These are phyloP conservation scores for Beauveria pseudobassiana DNA, from an alignment of 2,329 filamentous ascomycete genomes.

Conservation along the genomic window DNA sequence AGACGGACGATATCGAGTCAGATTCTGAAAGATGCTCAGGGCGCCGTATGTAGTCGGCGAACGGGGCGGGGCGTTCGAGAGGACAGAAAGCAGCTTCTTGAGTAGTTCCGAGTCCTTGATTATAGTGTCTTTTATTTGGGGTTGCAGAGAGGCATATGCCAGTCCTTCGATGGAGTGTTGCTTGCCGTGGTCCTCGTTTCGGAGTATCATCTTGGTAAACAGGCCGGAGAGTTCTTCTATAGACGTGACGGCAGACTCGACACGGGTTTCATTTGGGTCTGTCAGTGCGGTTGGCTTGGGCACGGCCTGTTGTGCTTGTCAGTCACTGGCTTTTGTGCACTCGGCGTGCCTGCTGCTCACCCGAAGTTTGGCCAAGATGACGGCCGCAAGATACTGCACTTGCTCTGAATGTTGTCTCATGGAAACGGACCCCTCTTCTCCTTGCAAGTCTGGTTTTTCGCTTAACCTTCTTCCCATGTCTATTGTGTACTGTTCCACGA, in stretches of 20 bases:
- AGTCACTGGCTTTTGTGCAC: conserved; percentile 25
- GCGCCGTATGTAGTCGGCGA: conserved; percentile 76
- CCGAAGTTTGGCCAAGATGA: conserved; percentile 66
- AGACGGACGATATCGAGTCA: conserved; percentile 71
- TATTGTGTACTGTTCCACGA: conserved; percentile 66
- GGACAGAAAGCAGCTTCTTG: conserved; percentile 57
- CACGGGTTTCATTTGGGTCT: conserved; percentile 34
- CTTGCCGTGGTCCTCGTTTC: conserved; percentile 47
- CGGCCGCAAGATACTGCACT: conserved; percentile 60
- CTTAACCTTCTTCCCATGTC: conserved; percentile 41
- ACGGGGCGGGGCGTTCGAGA: conserved; percentile 51
- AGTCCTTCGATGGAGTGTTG: conserved; percentile 81
- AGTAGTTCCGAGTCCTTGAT: conserved; percentile 62
- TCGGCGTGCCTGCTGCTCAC: conserved; percentile 24
- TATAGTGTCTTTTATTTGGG: conserved; percentile 76
- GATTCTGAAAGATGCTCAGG: conserved; percentile 76
- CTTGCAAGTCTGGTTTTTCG: conserved; percentile 50
- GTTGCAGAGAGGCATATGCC: conserved; percentile 82
- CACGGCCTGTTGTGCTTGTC: conserved; percentile 43
- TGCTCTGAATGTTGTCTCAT: conserved; percentile 54
- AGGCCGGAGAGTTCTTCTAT: conserved; percentile 58
- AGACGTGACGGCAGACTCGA: conserved; percentile 49
- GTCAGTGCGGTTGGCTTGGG: conserved; percentile 34
- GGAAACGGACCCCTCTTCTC: conserved; percentile 49
- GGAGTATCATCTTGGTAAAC: conserved; percentile 60